phyloP scores from a whole-genome alignment of 2,329 filamentous ascomycete species.

The Xylaria sp. region DNA sequence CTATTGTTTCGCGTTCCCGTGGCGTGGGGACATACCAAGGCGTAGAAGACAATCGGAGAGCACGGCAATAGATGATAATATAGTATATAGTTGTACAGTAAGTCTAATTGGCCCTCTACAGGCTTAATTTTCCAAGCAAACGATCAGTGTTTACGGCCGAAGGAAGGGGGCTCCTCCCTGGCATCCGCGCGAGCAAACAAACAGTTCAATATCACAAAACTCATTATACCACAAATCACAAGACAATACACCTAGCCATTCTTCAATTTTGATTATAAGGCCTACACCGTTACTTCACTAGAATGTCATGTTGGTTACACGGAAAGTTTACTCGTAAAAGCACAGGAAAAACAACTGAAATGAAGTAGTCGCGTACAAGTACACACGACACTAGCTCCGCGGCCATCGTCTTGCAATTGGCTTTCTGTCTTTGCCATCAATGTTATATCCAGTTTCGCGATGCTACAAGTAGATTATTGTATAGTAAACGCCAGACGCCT shows the following conservation, averaged over 20 bases:
- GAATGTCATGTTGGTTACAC: not conserved
- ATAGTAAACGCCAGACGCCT: not conserved
- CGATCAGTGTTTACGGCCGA: conserved; percentile 3
- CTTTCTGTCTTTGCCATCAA: not conserved
- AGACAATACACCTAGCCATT: not conserved
- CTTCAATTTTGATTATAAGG: not conserved
- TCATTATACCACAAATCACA: not conserved
- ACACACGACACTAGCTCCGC: not conserved
- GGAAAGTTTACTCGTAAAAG: not conserved
- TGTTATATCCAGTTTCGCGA: not conserved
- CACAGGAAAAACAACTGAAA: not conserved
- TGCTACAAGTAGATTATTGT: not conserved
- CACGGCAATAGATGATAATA: not conserved
- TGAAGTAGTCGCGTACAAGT: not conserved
- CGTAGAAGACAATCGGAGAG: no score
- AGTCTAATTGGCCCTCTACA: not conserved
- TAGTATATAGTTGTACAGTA: not conserved
- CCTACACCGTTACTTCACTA: not conserved
- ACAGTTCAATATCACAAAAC: not conserved
- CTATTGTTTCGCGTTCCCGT: not conserved
- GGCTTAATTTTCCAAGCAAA: no score
- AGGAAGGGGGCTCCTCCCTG: not conserved
- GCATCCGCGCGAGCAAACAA: not conserved
- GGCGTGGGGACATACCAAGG: not conserved
- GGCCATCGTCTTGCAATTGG: not conserved